phyloP scores from a whole-genome alignment of 805 yeast species.

The Metschnikowia cerradonensis region DNA sequence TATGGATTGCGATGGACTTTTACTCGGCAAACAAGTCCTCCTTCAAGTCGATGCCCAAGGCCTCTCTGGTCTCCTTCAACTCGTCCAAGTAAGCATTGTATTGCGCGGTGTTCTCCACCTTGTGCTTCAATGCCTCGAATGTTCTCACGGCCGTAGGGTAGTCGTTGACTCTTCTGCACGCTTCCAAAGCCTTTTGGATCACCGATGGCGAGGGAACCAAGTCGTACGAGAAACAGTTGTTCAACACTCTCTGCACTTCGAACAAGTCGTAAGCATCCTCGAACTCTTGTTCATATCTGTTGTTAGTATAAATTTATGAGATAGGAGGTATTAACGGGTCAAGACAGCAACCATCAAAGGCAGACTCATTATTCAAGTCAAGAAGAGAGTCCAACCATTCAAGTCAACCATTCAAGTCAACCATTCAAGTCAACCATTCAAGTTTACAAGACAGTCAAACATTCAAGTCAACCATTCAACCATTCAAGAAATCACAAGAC shows the following conservation, averaged over 20 bases:
- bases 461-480: too few relatives aligned
- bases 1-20: not conserved
- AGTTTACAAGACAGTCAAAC: too few relatives aligned
- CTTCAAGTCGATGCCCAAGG: constrained; percentile 88
- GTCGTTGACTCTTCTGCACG: constrained; percentile 98
- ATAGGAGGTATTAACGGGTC: too few relatives aligned
- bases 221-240: constrained; percentile 97
- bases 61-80: constrained; percentile 84
- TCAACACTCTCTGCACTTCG: constrained; percentile 76
- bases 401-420: too few relatives aligned
- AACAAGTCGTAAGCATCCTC: constrained; percentile 61
- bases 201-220: constrained; percentile 97
- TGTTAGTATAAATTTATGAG: constrained; percentile 23
- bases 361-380: too few relatives aligned
- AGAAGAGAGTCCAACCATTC: too few relatives aligned
- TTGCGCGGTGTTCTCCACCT: constrained; percentile 92
- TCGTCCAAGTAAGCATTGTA: constrained; percentile 95
- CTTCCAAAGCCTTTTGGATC: constrained; percentile 90
- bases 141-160: constrained; percentile 98
- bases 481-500: too few relatives aligned
- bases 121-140: constrained; percentile 93
- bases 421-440: too few relatives aligned
- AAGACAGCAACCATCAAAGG: too few relatives aligned
- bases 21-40: constrained; percentile 65
- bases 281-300: constrained; percentile 88